Conservation (phyloP, 2,329 filamentous ascomycete genomes). For the Colletotrichum cordylinicola region DNA sequence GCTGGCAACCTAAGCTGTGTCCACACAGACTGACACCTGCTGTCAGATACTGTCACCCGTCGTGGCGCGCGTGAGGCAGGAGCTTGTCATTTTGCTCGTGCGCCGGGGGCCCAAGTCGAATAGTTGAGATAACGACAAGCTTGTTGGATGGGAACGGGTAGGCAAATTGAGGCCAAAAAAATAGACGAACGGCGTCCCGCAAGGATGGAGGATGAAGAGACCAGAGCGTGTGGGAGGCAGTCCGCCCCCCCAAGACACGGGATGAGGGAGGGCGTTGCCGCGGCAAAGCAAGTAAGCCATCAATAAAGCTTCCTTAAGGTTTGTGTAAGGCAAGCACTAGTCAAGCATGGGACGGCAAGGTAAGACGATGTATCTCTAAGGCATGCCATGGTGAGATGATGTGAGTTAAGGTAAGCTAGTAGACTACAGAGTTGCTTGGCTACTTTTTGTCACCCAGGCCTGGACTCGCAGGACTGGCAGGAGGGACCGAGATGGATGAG, state of each 20-base stretch:
- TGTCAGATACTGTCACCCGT: slow-evolving; percentile 1
- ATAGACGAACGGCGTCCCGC: neutral
- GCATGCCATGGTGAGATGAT: neutral
- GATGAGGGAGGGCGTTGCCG: neutral
- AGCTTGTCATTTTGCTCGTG: neutral
- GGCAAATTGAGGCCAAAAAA: neutral
- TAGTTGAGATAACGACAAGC: neutral
- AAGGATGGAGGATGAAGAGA: neutral
- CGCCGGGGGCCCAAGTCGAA: neutral
- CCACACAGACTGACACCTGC: slow-evolving; percentile 11
- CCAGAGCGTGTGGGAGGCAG: neutral
- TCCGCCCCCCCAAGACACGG: neutral
- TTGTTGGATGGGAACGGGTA: neutral
- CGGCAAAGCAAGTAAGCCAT: neutral
- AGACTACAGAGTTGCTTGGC: neutral
- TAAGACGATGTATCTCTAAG: neutral
- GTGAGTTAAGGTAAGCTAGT: neutral
- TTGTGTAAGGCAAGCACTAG: neutral
- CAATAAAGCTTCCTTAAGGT: neutral
- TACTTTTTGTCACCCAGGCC: neutral
- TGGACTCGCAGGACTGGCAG: neutral
- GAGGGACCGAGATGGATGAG: neutral
- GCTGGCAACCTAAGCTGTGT: neutral
- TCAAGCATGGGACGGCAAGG: neutral
- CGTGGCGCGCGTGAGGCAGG: neutral